These are phyloP conservation scores for Umbilicaria muhlenbergii DNA, from an alignment of 495 filamentous ascomycete species.

Conservation along the genomic window DNA sequence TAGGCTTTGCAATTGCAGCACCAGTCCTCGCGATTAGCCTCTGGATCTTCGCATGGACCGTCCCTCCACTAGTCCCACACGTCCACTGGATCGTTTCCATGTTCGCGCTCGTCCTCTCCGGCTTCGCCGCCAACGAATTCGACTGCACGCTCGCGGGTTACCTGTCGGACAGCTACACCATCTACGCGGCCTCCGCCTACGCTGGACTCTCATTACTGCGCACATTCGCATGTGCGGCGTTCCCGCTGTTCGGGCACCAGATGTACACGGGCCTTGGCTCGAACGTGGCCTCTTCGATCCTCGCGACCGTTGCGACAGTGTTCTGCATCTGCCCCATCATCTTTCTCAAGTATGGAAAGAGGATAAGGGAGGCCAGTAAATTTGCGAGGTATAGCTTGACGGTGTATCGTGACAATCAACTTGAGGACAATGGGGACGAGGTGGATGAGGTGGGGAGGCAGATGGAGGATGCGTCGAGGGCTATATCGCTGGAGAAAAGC, in stretches of 20 bases:
- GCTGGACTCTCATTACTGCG: neutral
- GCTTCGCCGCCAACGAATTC: neutral
- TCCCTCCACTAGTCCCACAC: neutral
- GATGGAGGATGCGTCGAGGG: no score
- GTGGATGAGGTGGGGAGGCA: neutral
- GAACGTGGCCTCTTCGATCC: neutral
- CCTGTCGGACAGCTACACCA: neutral
- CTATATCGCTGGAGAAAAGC: no score
- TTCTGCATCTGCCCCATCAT: neutral
- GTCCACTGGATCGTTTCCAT: neutral
- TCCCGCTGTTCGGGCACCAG: neutral
- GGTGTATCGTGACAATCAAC: no score
- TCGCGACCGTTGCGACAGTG: neutral
- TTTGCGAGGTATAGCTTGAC: neutral
- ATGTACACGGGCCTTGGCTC: neutral
- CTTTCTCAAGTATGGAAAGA: neutral
- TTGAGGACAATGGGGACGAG: neutral
- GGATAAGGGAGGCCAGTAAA: neutral
- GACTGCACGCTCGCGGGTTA: neutral
- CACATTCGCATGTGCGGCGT: neutral
- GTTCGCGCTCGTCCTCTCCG: neutral
- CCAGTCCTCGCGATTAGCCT: conserved; percentile 13
- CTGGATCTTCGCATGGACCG: neutral
- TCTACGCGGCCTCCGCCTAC: neutral
- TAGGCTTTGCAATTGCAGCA: conserved; percentile 28